Conservation (phyloP, 2,329 filamentous ascomycete genomes). For the Aspergillus pseudonomiae region DNA sequence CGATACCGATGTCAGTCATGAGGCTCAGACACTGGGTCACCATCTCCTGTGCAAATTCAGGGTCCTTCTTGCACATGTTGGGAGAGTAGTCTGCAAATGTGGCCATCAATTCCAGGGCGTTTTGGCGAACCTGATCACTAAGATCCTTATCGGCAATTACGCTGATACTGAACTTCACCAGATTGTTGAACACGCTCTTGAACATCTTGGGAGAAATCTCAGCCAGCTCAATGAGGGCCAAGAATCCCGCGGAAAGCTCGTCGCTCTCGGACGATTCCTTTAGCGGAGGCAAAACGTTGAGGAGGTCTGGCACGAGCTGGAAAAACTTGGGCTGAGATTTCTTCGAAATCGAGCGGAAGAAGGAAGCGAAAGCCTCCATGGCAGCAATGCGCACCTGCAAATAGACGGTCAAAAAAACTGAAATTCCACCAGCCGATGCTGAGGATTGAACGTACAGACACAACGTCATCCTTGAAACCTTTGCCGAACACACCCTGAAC, state of each 20-base stretch:
- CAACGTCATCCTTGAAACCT: conserved; percentile 87
- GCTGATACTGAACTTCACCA: conserved; percentile 89
- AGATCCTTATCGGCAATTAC: conserved; percentile 97
- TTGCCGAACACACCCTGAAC: conserved; percentile 85
- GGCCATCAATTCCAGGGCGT: conserved; percentile 94
- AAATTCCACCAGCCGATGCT: not conserved
- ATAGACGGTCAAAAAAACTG: conserved; percentile 13
- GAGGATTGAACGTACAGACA: conserved; percentile 60
- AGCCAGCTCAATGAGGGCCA: conserved; percentile 90
- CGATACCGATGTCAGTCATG: conserved; percentile 94
- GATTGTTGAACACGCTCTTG: conserved; percentile 86
- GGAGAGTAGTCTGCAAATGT: conserved; percentile 96
- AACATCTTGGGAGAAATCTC: conserved; percentile 98
- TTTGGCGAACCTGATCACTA: conserved; percentile 85
- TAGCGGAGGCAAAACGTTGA: conserved; percentile 91
- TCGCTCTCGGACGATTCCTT: conserved; percentile 91
- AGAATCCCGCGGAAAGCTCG: conserved; percentile 83
- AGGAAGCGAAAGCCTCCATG: conserved; percentile 95
- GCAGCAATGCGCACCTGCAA: conserved; percentile 81
- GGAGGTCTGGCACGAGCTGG: conserved; percentile 80
- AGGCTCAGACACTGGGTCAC: conserved; percentile 96
- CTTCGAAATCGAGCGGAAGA: conserved; percentile 89
- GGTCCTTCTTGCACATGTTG: conserved; percentile 91
- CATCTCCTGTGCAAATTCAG: conserved; percentile 92
- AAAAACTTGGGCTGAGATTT: conserved; percentile 89